phyloP scores from a whole-genome alignment of 2,329 filamentous ascomycete genomes.

The Scytalidium lignicola region DNA sequence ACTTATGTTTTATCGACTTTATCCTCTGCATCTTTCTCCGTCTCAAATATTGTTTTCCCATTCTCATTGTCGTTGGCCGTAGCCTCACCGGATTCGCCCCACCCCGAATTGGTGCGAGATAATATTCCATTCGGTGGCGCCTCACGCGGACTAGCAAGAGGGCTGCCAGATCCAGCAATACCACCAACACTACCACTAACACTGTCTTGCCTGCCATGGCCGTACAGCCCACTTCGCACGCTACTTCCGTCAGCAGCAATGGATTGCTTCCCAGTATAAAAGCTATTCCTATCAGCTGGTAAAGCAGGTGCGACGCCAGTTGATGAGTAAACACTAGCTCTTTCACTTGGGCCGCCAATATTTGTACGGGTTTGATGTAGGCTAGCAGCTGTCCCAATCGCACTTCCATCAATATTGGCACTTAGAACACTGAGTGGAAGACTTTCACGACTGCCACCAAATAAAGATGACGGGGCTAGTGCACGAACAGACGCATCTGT shows the following conservation, averaged over 20 bases:
- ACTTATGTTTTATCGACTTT: not conserved
- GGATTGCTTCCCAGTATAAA: conserved; percentile 57
- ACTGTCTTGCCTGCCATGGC: conserved; percentile 78
- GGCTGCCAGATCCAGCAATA: conserved; percentile 46
- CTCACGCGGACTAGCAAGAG: conserved; percentile 54
- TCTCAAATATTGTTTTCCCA: conserved; percentile 1
- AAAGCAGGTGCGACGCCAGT: conserved; percentile 63
- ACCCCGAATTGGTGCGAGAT: conserved; percentile 26
- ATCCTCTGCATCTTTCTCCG: not conserved
- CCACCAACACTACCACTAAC: conserved; percentile 69
- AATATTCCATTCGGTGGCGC: conserved; percentile 17
- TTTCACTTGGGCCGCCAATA: conserved; percentile 45
- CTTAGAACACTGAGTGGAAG: conserved; percentile 75
- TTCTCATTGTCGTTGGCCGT: conserved; percentile 9
- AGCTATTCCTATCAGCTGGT: conserved; percentile 73
- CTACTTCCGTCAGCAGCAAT: conserved; percentile 65
- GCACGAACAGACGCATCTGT: conserved; percentile 82
- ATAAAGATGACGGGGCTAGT: conserved; percentile 75
- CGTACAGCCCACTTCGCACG: conserved; percentile 69
- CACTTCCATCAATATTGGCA: conserved; percentile 56
- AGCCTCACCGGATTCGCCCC: conserved; percentile 7
- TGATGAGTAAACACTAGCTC: conserved; percentile 77
- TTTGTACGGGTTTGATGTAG: conserved; percentile 48
- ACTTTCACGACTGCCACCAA: conserved; percentile 75
- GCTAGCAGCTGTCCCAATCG: conserved; percentile 42